Evolutionary conservation across 768 basidiomycete species (phyloP), one percentile per base, ranked within the genome.

Genomic region (Peribolospora baueri): DNA sequence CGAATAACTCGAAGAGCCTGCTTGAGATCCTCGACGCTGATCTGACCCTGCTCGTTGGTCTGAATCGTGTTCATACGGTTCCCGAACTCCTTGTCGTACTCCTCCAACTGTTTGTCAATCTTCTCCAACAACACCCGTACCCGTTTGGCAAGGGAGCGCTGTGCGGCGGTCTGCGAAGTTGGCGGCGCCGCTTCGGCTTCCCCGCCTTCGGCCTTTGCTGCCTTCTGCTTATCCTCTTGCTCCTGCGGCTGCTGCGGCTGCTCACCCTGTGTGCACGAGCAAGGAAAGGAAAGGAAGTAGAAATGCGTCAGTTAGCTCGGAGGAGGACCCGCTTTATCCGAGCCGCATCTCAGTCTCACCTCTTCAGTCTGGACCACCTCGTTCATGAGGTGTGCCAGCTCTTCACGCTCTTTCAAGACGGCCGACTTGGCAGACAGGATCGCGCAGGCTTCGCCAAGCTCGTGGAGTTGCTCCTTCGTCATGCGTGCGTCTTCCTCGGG

Each of bases 91-190:
- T 73, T 72, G 67, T 98, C 93, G 69, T 97, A 97, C 57, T 80
- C 86, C 62, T 84, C 77, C 10, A 97, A 75, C 65, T 97, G 93
- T 42, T 73, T 67, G 70, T 97, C 91, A 66, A 98, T 81, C 73
- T 93, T 91, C 61, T 80, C 86, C 50, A 98, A 75, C 87, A 97
- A 95, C 36, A 77, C 75, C 54, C 86, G 82, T 67, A 98, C 90
- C 51, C 87, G 84, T 71, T 95, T 91, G 57, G 87, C 88, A 57
- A 97, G 72, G n/a, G 79, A n/a, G 79, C 82, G 66, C 56, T 63
- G 52, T 38, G 51, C 41, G 10, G 13, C 51, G 42, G 57, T 48
- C 8, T 46, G 37, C 1, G n/a, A 46, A 40, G 50, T 48, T 13
- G 78, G 80, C 56, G 82, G 80, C 41, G 42, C 39, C 8, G 11